Evolutionary conservation across 2,329 filamentous ascomycete species (phyloP).

Genomic region (Pseudogymnoascus sp.): DNA sequence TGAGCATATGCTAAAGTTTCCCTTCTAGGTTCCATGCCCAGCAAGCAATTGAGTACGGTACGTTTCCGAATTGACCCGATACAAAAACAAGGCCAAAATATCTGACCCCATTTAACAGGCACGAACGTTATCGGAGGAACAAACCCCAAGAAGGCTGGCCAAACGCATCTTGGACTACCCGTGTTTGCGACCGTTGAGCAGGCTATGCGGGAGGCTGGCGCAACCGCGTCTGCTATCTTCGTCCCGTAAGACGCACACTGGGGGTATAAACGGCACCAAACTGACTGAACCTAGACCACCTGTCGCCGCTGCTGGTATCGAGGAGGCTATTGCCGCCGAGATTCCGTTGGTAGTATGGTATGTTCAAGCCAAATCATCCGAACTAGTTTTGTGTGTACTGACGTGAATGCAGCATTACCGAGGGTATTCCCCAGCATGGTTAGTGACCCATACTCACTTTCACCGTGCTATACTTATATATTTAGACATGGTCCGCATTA

Average conservation of each 20-base stretch:
- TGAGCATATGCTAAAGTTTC: slow-evolving; percentile 28
- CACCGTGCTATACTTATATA: slow-evolving; percentile 17
- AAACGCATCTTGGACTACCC: slow-evolving; percentile 80
- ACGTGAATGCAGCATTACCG: slow-evolving; percentile 60
- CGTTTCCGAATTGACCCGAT: slow-evolving; percentile 18
- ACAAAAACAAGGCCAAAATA: neutral
- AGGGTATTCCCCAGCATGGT: slow-evolving; percentile 97
- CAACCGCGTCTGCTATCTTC: slow-evolving; percentile 89
- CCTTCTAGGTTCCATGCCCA: slow-evolving; percentile 80
- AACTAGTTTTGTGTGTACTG: slow-evolving; percentile 18
- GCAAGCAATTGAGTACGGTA: slow-evolving; percentile 98
- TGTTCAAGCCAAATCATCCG: slow-evolving; percentile 20
- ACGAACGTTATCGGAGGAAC: slow-evolving; percentile 97
- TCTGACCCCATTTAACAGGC: slow-evolving; percentile 44
- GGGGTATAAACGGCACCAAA: slow-evolving; percentile 10
- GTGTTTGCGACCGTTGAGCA: slow-evolving; percentile 89
- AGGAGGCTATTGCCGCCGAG: slow-evolving; percentile 91
- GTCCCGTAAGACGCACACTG: slow-evolving; percentile 60
- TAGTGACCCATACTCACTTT: slow-evolving; percentile 32
- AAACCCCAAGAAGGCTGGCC: slow-evolving; percentile 97
- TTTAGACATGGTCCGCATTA: slow-evolving; percentile 96
- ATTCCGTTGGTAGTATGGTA: slow-evolving; percentile 88
- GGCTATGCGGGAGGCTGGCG: slow-evolving; percentile 82
- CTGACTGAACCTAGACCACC: slow-evolving; percentile 57
- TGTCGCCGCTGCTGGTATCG: slow-evolving; percentile 86